Evolutionary conservation across 1,284 basidiomycete species (phyloP), one percentile per base, ranked within the genome.

Genomic region (Malassezia sympodialis): DNA sequence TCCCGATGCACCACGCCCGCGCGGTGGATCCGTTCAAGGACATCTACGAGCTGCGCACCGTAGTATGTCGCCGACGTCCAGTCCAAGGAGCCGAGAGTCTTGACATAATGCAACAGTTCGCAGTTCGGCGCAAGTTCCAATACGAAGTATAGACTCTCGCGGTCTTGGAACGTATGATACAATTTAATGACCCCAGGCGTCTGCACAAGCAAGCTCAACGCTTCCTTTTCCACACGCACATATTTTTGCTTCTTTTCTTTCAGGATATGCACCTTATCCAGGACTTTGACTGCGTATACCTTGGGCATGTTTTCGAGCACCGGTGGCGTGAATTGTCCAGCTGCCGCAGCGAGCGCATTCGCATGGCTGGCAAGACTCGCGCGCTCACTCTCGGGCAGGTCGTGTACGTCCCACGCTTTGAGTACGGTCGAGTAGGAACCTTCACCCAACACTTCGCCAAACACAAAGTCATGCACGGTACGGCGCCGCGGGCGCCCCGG

Each of bases 181-280:
- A 74, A 61, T 4, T 66, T 73, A 15, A 74, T 62, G 15, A 73
- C 64, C 3, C 72, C 72, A 0, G 67, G 69, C 52, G 63, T 58
- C n/a, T 63, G 58, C 23, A 66, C 63, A 41, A 74, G 56, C 17
- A 69, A 62, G 45, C 69, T 70, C 19, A 74, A 54, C 19, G 72
- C 72, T 49, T 73, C 69, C 53, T 72, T 74, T 49, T 74, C 72
- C 34, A 74, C 61, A 12, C 59, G 44, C 27, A 74, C 71, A 44
- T 74, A 74, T 53, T 73, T 73, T 27, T 73, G 70, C 63, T 74
- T 74, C 45, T 68, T 68, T 49, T 74, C 68, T 54, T 70, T 70
- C 39, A 74, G 62, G 37, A 74, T 74, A 56, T 74, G 72, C 14
- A 72, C 66, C 59, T 74, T 74, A 54, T 74, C 70, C 31, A 73